Evolutionary conservation across 305 asterid genomes (phyloP).

Genomic region (Solanum hybrid): DNA sequence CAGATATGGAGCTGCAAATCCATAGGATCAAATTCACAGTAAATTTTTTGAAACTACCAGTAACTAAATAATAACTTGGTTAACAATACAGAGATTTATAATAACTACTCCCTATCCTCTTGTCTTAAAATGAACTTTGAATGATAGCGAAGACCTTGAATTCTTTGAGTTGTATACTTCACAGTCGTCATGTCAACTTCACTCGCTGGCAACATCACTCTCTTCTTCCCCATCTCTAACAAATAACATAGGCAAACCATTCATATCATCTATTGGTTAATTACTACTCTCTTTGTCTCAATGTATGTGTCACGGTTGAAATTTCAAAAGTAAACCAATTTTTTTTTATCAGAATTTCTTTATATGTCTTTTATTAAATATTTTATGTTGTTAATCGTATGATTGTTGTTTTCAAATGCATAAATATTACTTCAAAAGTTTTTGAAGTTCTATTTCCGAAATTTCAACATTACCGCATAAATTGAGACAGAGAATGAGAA

Average conservation of each 20-base stretch:
- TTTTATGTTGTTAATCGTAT: not conserved
- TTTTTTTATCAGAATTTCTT: too few relatives aligned
- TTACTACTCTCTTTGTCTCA: not conserved
- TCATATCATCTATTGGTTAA: not conserved
- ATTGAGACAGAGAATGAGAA: not conserved
- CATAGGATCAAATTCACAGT: not conserved
- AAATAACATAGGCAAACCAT: not conserved
- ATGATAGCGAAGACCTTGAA: slow-evolving; percentile 41
- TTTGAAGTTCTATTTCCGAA: not conserved
- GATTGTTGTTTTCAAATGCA: not conserved
- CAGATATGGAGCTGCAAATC: slow-evolving; percentile 74
- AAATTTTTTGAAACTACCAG: not conserved
- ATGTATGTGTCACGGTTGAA: not conserved
- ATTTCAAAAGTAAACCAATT: not conserved
- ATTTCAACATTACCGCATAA: not conserved
- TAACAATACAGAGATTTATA: not conserved
- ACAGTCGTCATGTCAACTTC: slow-evolving; percentile 59
- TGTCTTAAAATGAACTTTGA: not conserved
- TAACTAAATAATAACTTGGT: not conserved
- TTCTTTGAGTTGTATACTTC: slow-evolving; percentile 40
- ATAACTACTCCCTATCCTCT: not conserved
- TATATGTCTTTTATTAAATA: too few relatives aligned
- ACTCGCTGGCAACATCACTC: slow-evolving; percentile 61
- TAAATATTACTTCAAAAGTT: not conserved
- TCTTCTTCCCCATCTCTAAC: slow-evolving; percentile 57